These are phyloP conservation scores for Talaromyces stipitatus DNA, from an alignment of 495 filamentous ascomycete genomes.

Conservation along the genomic window DNA sequence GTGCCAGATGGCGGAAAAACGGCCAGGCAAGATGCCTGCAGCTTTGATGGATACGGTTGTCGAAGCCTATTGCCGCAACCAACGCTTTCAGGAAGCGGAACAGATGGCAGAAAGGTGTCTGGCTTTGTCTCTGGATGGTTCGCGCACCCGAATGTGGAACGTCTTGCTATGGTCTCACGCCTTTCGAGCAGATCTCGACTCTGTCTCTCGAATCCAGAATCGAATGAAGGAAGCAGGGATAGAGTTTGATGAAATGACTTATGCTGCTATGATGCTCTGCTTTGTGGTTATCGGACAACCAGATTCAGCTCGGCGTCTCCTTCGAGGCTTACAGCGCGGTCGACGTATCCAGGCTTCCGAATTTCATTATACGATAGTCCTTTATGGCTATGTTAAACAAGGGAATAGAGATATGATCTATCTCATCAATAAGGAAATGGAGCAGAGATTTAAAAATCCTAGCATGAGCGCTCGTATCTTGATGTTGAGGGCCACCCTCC, in stretches of 20 bases:
- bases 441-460: slow-evolving; percentile 31
- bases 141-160: slow-evolving; percentile 68
- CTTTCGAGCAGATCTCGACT: slow-evolving; percentile 51
- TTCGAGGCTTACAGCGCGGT: slow-evolving; percentile 51
- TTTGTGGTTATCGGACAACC: slow-evolving; percentile 53
- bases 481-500: slow-evolving; percentile 34
- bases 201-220: slow-evolving; percentile 51
- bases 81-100: slow-evolving; percentile 52
- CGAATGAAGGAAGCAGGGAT: slow-evolving; percentile 53
- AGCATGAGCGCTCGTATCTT: slow-evolving; percentile 39
- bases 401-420: slow-evolving; percentile 45
- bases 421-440: slow-evolving; percentile 45
- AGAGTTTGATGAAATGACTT: slow-evolving; percentile 61
- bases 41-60: slow-evolving; percentile 59
- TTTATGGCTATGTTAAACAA: slow-evolving; percentile 53
- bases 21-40: slow-evolving; percentile 29
- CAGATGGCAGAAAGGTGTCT: slow-evolving; percentile 42
- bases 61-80: slow-evolving; percentile 60
- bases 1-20: slow-evolving; percentile 44
- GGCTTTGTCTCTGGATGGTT: slow-evolving; percentile 30
- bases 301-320: slow-evolving; percentile 56
- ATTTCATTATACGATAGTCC: slow-evolving; percentile 70
- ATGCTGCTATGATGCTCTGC: slow-evolving; percentile 65
- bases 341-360: slow-evolving; percentile 50
- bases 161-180: slow-evolving; percentile 61